These are phyloP conservation scores for Auriscalpium vulgare DNA, from an alignment of 768 basidiomycete species.

Conservation along the genomic window DNA sequence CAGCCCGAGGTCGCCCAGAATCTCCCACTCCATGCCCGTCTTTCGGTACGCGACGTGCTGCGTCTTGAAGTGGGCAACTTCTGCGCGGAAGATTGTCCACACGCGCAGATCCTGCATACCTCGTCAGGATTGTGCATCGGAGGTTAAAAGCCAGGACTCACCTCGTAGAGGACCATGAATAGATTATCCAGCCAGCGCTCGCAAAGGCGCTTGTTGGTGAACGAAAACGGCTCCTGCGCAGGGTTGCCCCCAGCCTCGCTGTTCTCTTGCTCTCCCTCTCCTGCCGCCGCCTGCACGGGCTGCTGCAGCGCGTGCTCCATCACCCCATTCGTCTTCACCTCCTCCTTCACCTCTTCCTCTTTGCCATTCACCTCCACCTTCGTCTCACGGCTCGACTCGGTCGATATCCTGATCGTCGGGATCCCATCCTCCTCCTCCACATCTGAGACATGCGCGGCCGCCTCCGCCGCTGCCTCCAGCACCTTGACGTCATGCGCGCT, in stretches of 20 bases:
- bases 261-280: slow-evolving; percentile 19
- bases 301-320: slow-evolving; percentile 28
- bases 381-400: slow-evolving; percentile 42
- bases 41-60: slow-evolving; percentile 98
- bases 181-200: slow-evolving; percentile 97
- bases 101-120: slow-evolving; percentile 79
- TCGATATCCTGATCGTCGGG: slow-evolving; percentile 52
- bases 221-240: slow-evolving; percentile 67
- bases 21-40: slow-evolving; percentile 97
- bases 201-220: slow-evolving; percentile 93
- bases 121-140: not conserved
- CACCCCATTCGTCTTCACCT: slow-evolving; percentile 23
- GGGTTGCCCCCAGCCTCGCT: slow-evolving; percentile 15
- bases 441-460: too few species aligned
- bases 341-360: slow-evolving; percentile 33
- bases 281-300: slow-evolving; percentile 36
- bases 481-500: slow-evolving; percentile 6
- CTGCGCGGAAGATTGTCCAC: slow-evolving; percentile 98
- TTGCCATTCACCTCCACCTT: slow-evolving; percentile 39
- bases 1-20: slow-evolving; percentile 86
- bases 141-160: slow-evolving; percentile 25
- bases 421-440: slow-evolving; percentile 27
- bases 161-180: slow-evolving; percentile 98
- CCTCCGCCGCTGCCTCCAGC: slow-evolving; percentile 19
- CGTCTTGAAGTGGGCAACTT: slow-evolving; percentile 97